Evolutionary conservation across 192 early-diverging fungal species (phyloP), one percentile per base, ranked within the genome.

Genomic region (Jimgerdemannia lactiflua): DNA sequence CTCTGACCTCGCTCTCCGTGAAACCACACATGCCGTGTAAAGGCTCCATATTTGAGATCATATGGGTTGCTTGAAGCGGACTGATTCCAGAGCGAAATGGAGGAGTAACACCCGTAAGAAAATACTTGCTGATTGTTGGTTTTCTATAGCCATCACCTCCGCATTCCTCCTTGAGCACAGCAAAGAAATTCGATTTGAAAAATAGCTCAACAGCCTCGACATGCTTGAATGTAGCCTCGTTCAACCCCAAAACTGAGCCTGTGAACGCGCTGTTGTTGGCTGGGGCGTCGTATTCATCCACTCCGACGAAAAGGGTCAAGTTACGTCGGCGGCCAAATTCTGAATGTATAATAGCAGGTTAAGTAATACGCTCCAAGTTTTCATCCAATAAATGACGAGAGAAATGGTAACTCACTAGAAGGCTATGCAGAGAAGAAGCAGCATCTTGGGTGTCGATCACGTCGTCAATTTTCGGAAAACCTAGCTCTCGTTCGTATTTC

Each of bases 21-120:
- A 81, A 78, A 64, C 80, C 80, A 78, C 80, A 78, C 75, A 78
- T 78, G 76, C 75, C 80, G 69, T 81, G 76, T 70, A 81, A 71
- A 42, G 54, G 66, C 43, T 20, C 42, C 3, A 72, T 64, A 64
- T 70, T 63, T 42, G 80, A 81, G 74, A 81, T 67, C 19, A 81
- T 69, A 71, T 65, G 42, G 70, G 80, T 54, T 77, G 72, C 80
- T 20, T 20, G 65, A 44, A 81, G 80, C 68, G 76, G 80, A 66
- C 75, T 81, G 76, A 74, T 71, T 43, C 73, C 70, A 49, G 70
- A 65, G 43, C 73, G 74, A 67, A 77, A 78, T 65, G 76, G 73
- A 72, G 80, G 80, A 11, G 70, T 75, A 70, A 81, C 76, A 8
- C 76, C 80, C 65, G 76, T 81, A 66, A 81, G 70, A 71, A 78